Evolutionary conservation across 345 rosid species (phyloP), one percentile per base, ranked within the genome.

Genomic region (Anacardium occidentale): DNA sequence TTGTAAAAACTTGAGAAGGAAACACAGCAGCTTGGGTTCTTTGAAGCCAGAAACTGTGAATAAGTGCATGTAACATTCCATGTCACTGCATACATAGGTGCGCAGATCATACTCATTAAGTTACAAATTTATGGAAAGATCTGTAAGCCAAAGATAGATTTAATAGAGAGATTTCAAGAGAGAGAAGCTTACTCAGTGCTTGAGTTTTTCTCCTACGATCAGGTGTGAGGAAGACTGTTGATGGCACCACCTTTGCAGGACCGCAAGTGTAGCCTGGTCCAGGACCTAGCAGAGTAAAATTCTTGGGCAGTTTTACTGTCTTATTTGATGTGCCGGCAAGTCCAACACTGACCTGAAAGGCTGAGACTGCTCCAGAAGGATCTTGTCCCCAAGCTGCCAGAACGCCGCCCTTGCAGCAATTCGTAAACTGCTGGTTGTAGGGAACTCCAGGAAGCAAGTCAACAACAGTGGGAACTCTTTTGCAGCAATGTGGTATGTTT

Each of bases 61-160:
- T 89, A 90, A 48, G 97, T 89, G 93, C 97, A 93, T 12, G 97
- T 90, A 21, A 90, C 93, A 63, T 90, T 89, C 97, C 97, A 92
- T 54, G 98, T 90, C 91, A 93, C 98, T 93, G 87, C 70, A 58
- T 18, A 29, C 63, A 59, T 65, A 25, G 54, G 68, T 20, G 64
- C 29, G 73, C 21, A 17, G 11, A 1, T 29, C 3, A 54, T 14
- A 21, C 10, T 20, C n/a, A 61, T 20, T 14, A 15, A 29, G 64
- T 26, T 20, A 10, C 2, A 32, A 53, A 14, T 32, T 29, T 29
- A 18, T 47, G 7, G 12, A 18, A 48, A 51, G 37, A 26, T 7
- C 34, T 48, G 17, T 45, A 21, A 34, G 21, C 12, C 25, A n/a
- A 75, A 68, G 37, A 3, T 22, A 45, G 61, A 64, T 59, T 1